phyloP scores from a whole-genome alignment of 2,329 filamentous ascomycete genomes.

The Epichloe scottii region DNA sequence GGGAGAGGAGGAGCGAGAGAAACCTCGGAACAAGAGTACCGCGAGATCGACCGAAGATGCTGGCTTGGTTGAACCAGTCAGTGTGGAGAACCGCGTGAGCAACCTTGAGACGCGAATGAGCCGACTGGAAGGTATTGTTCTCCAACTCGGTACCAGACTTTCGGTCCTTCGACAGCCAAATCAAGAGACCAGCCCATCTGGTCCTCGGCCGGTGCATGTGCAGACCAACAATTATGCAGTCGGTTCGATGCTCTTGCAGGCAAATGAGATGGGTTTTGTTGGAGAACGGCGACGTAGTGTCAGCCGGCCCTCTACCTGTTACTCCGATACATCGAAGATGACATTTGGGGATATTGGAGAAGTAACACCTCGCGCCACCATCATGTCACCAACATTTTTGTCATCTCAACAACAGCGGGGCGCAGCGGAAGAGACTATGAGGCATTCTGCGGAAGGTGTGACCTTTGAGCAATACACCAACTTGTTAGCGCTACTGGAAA shows the following conservation, averaged over 20 bases:
- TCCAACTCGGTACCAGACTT: slow-evolving; percentile 34
- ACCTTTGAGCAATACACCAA: slow-evolving; percentile 35
- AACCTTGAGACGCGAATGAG: slow-evolving; percentile 38
- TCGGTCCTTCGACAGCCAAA: slow-evolving; percentile 23
- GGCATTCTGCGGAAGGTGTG: slow-evolving; percentile 18
- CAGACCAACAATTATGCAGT: not conserved
- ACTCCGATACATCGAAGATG: slow-evolving; percentile 28
- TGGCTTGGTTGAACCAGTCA: slow-evolving; percentile 29
- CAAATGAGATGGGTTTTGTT: not conserved
- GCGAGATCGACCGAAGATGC: not conserved
- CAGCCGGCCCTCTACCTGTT: slow-evolving; percentile 21
- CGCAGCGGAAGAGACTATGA: slow-evolving; percentile 14
- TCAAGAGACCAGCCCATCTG: slow-evolving; percentile 16
- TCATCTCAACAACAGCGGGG: slow-evolving; percentile 24
- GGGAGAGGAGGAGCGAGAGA: not conserved
- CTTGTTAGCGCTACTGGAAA: slow-evolving; percentile 39
- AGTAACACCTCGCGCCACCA: slow-evolving; percentile 26
- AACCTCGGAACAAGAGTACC: not conserved
- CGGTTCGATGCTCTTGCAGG: not conserved
- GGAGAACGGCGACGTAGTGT: slow-evolving; percentile 3
- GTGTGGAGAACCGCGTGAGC: slow-evolving; percentile 39
- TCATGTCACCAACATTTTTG: slow-evolving; percentile 22
- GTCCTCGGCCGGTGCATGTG: not conserved
- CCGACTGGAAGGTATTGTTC: slow-evolving; percentile 40
- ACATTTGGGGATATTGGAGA: slow-evolving; percentile 35